Conservation (phyloP, 768 basidiomycete species). For the Termitomyces sp. region DNA sequence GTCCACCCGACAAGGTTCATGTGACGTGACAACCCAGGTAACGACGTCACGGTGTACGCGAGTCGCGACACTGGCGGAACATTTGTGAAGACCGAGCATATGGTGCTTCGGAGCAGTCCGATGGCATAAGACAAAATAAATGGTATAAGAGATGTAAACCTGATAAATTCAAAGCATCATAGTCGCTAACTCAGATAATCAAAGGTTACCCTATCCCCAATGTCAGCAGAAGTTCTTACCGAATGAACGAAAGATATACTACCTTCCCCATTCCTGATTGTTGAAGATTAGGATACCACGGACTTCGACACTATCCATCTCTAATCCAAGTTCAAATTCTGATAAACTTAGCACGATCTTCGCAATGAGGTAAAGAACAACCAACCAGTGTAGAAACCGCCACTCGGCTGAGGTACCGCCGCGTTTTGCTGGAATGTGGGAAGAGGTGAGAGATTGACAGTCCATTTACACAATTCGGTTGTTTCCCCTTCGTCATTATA, state of each 20-base stretch:
- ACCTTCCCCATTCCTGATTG: constrained; percentile 78
- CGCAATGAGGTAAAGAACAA: not conserved
- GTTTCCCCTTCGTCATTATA: constrained; percentile 85
- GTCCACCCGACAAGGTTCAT: not conserved
- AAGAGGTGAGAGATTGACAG: constrained; percentile 72
- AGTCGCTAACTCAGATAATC: constrained; percentile 36
- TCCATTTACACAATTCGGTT: constrained; percentile 79
- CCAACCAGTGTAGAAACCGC: constrained; percentile 77
- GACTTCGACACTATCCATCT: constrained; percentile 83
- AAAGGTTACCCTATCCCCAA: constrained; percentile 36
- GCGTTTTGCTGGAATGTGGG: constrained; percentile 78
- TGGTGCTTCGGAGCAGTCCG: constrained; percentile 12
- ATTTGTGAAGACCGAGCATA: constrained; percentile 12
- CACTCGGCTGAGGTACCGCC: constrained; percentile 39
- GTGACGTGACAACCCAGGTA: not conserved
- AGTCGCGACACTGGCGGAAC: constrained; percentile 21
- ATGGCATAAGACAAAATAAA: constrained; percentile 3
- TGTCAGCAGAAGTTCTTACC: constrained; percentile 10
- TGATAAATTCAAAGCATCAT: constrained; percentile 4
- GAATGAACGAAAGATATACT: constrained; percentile 32
- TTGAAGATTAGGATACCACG: constrained; percentile 74
- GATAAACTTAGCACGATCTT: constrained; percentile 9
- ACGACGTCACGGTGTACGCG: not conserved
- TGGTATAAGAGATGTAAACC: constrained; percentile 8
- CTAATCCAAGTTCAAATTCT: constrained; percentile 85